Base-by-base conservation (phyloP, 1,284 basidiomycete genomes). In the Boletus semigastroideus region DNA sequence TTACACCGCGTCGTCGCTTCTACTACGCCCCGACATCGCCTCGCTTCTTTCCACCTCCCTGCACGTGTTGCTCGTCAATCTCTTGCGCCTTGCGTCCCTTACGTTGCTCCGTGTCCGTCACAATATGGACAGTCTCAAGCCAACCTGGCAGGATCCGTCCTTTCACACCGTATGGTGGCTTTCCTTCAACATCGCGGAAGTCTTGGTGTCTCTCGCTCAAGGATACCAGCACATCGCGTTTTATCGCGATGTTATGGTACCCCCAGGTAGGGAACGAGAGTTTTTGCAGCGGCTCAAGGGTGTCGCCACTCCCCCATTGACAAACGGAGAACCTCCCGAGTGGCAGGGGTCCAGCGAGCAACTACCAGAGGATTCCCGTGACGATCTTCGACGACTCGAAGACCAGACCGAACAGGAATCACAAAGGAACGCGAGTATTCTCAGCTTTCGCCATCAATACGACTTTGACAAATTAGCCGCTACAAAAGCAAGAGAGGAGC, bases 121-220 rank as follows among this genome's bases (percentile, higher is more conserved):
- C 52, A 65, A 73, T 58, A 77, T 77, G 65, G 67, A 68, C 25
- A 67, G 63, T 54, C 61, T 72, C 48, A 65, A 64, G 30, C 77
- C 83, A 31, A 82, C 76, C 10, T 84, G 78, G 71, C 72, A 68
- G 46, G 82, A 87, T 58, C 67, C 74, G 1, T 78, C 80, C 3
- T 91, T 90, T 69, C 65, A 69, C 19, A 75, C 80, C 22, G 79
- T 86, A 7, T 90, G 88, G 87, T 88, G 84, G 83, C 68, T 87
- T 27, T 83, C 83, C 3, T 71, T 90, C 79, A 83, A 84, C 14
- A 68, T 78, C 7, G 83, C 82, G 8, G 88, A 89, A 59, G 82
- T 83, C 7, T 59, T 77, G 17, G 80, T 82, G 3, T 80, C 81
- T 12, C 74, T 89, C 48, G 70, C 73, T 46, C 87, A 90, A 63